Base-by-base conservation (phyloP, 2,329 filamentous ascomycete genomes). In the Chalaropsis ovoidea region DNA sequence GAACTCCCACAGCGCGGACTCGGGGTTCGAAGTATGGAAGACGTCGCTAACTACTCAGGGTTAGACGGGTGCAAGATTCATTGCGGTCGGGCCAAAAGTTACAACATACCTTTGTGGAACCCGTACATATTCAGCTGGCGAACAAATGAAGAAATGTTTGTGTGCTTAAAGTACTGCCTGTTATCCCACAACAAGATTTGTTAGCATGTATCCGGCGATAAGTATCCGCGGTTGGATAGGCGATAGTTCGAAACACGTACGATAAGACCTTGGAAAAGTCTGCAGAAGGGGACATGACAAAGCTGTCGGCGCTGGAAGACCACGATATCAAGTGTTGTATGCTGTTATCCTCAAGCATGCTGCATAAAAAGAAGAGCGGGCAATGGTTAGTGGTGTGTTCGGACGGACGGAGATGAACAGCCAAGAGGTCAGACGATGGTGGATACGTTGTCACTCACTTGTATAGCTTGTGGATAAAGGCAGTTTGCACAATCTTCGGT, bases 101-200 rank as follows among this genome's bases (percentile, higher is more conserved):
- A 63, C 24, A 22, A 72, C 74, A 60, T 71, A 95, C 92, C 92
- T 88, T 99, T 99, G 75, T 99, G 94, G 76, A 99, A 99, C 6
- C 94, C 94, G 71, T 99, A 99, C 94, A 99, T 99, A 74, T 99
- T 99, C 62, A 99, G 78, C 77, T 99, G 94, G 61, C 94, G 86
- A 62, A 99, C 94, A 75, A 99, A 99, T 0, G 94, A 97, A 11
- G 94, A 97, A 68, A 97, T 96, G 73, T 99, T 99, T 70, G 93
- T 99, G 75, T 99, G 94, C 73, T 99, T 99, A 76, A 99, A 99
- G 74, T 99, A 99, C 84, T 95, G 91, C 65, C 93, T 96, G 71
- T 43, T 2, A 31, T 24, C 27, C 3, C 54, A 8, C 56, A 39
- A 17, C 19, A 13, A 61, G 19, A 43, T 13, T 56, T 35, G 39